Conservation (phyloP, 2,329 filamentous ascomycete species). For the Colletotrichum truncatum region DNA sequence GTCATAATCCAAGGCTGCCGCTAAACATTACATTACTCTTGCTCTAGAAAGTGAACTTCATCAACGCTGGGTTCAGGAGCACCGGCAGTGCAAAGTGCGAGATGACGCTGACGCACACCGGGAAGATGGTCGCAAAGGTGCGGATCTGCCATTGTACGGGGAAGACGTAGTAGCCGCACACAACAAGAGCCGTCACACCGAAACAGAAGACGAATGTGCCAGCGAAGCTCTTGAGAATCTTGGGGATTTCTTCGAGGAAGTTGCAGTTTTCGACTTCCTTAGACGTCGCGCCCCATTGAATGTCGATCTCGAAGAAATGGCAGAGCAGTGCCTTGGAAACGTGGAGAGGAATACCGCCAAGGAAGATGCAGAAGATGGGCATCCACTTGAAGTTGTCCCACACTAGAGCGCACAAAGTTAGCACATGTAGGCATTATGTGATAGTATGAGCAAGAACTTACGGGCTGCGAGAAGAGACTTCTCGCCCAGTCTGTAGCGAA, state of each 20-base stretch:
- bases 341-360: conserved; percentile 54
- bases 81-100: conserved; percentile 68
- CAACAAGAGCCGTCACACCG: conserved; percentile 53
- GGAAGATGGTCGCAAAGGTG: conserved; percentile 67
- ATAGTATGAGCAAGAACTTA: conserved; percentile 41
- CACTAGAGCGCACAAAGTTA: conserved; percentile 38
- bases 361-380: conserved; percentile 58
- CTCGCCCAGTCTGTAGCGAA: conserved; percentile 70
- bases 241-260: conserved; percentile 65
- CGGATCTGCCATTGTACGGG: conserved; percentile 65
- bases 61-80: conserved; percentile 69
- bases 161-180: conserved; percentile 51
- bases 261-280: conserved; percentile 66
- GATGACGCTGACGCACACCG: conserved; percentile 59
- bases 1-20: too few species aligned
- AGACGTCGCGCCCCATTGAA: conserved; percentile 64
- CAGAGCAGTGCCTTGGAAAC: conserved; percentile 50
- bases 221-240: conserved; percentile 62
- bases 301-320: conserved; percentile 53
- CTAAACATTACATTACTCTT: not conserved
- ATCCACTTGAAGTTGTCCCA: conserved; percentile 71
- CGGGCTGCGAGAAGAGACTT: conserved; percentile 51
- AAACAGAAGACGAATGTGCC: conserved; percentile 61
- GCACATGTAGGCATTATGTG: not conserved
- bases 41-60: conserved; percentile 67